Evolutionary conservation across 163 green algal species (phyloP).

Genomic region (Smithsoniella earleae): DNA sequence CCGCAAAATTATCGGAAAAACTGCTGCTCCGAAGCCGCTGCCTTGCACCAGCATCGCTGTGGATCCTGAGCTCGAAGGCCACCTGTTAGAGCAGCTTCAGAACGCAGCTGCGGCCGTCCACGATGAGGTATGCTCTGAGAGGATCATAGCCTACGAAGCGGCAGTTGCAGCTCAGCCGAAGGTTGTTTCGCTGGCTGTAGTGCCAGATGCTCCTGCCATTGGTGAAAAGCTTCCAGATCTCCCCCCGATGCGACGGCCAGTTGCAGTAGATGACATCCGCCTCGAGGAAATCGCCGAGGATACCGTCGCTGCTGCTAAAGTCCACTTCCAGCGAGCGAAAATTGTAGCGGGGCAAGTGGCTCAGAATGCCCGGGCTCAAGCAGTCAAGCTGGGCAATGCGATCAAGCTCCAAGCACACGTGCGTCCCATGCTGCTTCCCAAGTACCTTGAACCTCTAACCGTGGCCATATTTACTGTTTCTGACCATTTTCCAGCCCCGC

Average conservation of each 20-base stretch:
- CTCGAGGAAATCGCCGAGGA: constrained; percentile 24
- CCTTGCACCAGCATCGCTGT: background rate
- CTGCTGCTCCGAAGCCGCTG: background rate
- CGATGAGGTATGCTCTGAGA: background rate
- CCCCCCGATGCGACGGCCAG: constrained; percentile 15
- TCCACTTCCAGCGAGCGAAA: constrained; percentile 18
- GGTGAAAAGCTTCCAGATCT: constrained; percentile 13
- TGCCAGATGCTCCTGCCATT: constrained; percentile 15
- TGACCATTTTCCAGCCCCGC: background rate
- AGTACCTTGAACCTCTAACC: no score
- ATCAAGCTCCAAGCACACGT: constrained; percentile 3
- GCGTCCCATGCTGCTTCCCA: background rate
- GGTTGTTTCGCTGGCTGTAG: constrained; percentile 8
- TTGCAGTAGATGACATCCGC: constrained; percentile 14
- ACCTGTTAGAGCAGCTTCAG: constrained; percentile 29
- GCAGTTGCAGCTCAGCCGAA: background rate
- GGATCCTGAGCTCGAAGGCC: constrained; percentile 27
- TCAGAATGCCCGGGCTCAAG: background rate
- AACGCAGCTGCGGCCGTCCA: constrained; percentile 22
- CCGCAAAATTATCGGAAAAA: constrained; percentile 30
- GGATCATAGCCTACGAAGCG: constrained; percentile 29
- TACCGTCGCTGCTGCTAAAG: background rate
- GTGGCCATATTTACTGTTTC: no score
- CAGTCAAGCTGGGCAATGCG: constrained; percentile 8
- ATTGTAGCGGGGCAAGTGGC: constrained; percentile 17